Evolutionary conservation across 225 moss, liverwort and hornwort genomes (phyloP).

Genomic region (Pleurozium schreberi): DNA sequence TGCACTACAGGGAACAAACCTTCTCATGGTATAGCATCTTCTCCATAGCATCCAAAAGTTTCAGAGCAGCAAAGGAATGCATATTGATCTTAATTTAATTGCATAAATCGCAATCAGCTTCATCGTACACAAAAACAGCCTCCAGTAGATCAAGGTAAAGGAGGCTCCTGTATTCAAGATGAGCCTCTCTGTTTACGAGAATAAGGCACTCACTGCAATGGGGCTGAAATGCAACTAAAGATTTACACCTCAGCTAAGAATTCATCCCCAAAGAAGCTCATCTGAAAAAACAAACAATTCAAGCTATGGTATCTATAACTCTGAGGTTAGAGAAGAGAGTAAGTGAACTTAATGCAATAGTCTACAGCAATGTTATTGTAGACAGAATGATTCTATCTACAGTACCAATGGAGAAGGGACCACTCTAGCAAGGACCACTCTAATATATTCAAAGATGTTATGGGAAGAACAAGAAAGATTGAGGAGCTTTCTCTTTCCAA

Average conservation of each 20-base stretch:
- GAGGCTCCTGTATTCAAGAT: neutral
- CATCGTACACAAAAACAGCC: neutral
- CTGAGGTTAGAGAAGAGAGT: neutral
- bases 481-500: neutral
- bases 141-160: neutral
- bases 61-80: neutral
- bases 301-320: neutral
- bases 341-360: neutral
- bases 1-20: neutral
- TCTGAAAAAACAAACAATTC: neutral
- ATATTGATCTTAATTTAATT: neutral
- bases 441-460: neutral
- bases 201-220: neutral
- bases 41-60: neutral
- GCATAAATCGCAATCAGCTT: neutral
- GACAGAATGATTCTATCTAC: neutral
- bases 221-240: neutral
- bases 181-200: neutral
- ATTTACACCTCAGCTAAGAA: neutral
- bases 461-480: neutral
- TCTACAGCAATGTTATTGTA: neutral
- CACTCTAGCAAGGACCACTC: neutral
- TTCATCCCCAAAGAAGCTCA: neutral
- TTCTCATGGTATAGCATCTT: neutral
- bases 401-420: neutral